These are phyloP conservation scores for Metschnikowia reukaufii DNA, from an alignment of 805 yeast species.

Conservation along the genomic window DNA sequence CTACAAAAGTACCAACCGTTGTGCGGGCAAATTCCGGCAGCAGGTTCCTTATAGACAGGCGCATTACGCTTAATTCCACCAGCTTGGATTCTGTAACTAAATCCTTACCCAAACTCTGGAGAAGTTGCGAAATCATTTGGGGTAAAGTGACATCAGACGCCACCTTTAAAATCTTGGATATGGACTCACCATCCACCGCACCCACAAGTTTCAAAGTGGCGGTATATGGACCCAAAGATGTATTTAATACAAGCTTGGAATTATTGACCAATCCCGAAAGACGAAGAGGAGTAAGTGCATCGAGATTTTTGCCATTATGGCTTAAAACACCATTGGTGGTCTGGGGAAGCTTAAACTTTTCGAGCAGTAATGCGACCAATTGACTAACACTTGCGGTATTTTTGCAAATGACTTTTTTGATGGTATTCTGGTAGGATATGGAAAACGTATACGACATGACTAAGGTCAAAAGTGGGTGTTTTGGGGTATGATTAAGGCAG, in stretches of 20 bases:
- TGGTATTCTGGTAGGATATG: slow-evolving; percentile 23
- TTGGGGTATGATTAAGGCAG: background rate
- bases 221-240: background rate
- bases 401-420: slow-evolving; percentile 31
- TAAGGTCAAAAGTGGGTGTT: background rate
- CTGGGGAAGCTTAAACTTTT: slow-evolving; percentile 27
- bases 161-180: slow-evolving; percentile 11
- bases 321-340: slow-evolving; percentile 25
- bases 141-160: slow-evolving; percentile 5
- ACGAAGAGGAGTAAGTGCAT: slow-evolving; percentile 33
- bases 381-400: slow-evolving; percentile 30
- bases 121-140: slow-evolving; percentile 5
- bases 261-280: slow-evolving; percentile 35
- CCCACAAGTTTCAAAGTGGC: slow-evolving; percentile 14
- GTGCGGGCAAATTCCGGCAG: slow-evolving; percentile 7
- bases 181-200: slow-evolving; percentile 4
- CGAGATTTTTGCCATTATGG: slow-evolving; percentile 32
- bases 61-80: slow-evolving; percentile 17
- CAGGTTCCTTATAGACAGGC: slow-evolving; percentile 6
- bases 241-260: slow-evolving; percentile 28
- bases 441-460: slow-evolving; percentile 25
- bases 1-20: slow-evolving; percentile 17
- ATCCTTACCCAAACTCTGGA: slow-evolving; percentile 9
- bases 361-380: slow-evolving; percentile 22
- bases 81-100: slow-evolving; percentile 23